Evolutionary conservation across 2,329 filamentous ascomycete species (phyloP).

Genomic region (Hysterium pulicare): DNA sequence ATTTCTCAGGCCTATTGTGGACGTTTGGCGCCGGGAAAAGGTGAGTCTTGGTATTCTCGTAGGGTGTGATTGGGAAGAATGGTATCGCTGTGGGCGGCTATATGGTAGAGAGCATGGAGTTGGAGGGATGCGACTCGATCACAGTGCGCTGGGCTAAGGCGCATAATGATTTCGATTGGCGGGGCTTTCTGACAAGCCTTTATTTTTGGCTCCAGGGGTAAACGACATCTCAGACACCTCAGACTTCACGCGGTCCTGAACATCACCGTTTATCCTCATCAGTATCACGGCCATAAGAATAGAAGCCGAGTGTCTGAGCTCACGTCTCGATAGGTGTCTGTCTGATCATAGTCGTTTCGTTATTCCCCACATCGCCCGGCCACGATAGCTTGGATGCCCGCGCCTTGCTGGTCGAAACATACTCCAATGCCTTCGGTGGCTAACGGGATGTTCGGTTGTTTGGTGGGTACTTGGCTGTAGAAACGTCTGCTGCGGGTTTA

Average conservation of each 20-base stretch:
- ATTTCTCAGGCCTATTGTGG: constrained; percentile 1
- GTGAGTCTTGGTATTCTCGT: background rate
- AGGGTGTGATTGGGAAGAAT: constrained; percentile 1
- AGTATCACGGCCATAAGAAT: too few relatives aligned
- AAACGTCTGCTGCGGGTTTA: too few relatives aligned
- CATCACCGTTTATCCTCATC: background rate
- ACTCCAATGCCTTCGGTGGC: too few relatives aligned
- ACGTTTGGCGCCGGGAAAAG: background rate
- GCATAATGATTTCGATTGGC: background rate
- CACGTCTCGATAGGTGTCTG: too few relatives aligned
- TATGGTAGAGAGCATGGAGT: background rate
- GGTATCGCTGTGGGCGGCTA: constrained; percentile 3
- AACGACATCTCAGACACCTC: background rate
- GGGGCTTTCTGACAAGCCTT: background rate
- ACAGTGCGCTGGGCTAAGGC: constrained; percentile 3
- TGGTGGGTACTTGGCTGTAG: too few relatives aligned
- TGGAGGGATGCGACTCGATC: constrained; percentile 1
- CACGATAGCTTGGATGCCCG: background rate
- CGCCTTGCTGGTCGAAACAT: background rate
- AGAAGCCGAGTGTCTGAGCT: too few relatives aligned
- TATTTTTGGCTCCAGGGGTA: constrained; percentile 3
- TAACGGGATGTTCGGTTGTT: too few relatives aligned
- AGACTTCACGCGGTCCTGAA: background rate
- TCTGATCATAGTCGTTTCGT: too few relatives aligned
- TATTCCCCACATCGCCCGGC: background rate